phyloP scores from a whole-genome alignment of 2,329 filamentous ascomycete genomes.

The Talaromyces atroroseus region DNA sequence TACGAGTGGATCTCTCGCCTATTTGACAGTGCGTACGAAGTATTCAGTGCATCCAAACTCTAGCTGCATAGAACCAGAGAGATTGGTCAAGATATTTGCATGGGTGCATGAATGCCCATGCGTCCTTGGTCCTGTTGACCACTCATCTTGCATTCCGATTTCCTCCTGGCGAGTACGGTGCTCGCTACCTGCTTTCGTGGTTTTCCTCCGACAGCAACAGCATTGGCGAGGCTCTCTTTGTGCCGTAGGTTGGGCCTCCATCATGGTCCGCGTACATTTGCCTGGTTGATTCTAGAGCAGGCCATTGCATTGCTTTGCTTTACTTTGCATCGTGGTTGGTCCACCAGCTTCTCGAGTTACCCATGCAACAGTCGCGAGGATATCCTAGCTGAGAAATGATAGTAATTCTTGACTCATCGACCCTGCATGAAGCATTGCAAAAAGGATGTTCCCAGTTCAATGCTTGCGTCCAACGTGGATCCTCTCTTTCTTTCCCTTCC shows the following conservation, averaged over 20 bases:
- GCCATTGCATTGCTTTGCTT: not conserved
- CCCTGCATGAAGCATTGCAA: not conserved
- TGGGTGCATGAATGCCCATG: not conserved
- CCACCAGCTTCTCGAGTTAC: not conserved
- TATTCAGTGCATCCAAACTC: not conserved
- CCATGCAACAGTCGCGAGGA: not conserved
- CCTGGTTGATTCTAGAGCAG: not conserved
- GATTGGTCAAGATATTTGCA: not conserved
- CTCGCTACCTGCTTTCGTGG: not conserved
- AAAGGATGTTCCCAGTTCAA: not conserved
- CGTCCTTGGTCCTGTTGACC: not conserved
- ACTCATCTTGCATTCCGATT: slow-evolving; percentile 7
- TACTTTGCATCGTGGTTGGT: not conserved
- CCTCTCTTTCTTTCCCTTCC: not conserved
- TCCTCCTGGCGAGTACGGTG: slow-evolving; percentile 1
- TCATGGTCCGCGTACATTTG: not conserved
- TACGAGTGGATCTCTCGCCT: slow-evolving; percentile 4
- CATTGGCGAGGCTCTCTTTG: slow-evolving; percentile 2
- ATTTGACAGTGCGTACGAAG: not conserved
- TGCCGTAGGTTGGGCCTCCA: not conserved
- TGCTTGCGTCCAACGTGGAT: not conserved
- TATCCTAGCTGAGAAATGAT: not conserved
- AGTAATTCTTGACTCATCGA: not conserved
- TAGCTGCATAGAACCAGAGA: not conserved
- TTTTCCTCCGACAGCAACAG: not conserved